Evolutionary conservation across 192 early-diverging fungal species (phyloP), one percentile per base, ranked within the genome.

Genomic region (Allomyces arbusculus): DNA sequence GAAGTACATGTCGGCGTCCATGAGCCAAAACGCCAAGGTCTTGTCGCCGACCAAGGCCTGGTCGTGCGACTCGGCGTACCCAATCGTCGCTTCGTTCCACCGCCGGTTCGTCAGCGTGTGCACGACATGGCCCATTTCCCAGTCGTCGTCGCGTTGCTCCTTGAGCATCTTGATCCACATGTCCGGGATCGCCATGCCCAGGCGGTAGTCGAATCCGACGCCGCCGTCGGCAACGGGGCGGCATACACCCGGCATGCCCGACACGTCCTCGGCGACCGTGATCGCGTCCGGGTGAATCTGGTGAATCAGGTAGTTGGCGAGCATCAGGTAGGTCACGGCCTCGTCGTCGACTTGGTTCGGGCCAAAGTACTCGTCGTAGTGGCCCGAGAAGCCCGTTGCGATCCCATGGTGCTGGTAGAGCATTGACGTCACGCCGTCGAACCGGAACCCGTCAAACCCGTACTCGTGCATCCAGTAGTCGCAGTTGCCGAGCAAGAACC

Each of bases 161-260:
- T 97, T 97, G 62, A 97, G 75, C 67, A 94, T 65, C 77, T 96
- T 97, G 82, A 97, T 97, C 95, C 95, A 97, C 89, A 92, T 97
- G 75, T 97, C 95, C 1, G 95, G 95, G 28, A 96, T 77, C 28
- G 95, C 91, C 95, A 97, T 97, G 0, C 84, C 87, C 24, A 97
- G 79, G 26, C 95, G 87, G 74, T 95, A 97, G 75, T 97, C 95
- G 71, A 97, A 97, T 0, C 95, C 95, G 26, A 94, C 77, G 40
- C 95, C 95, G 63, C 95, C 93, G 73, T 98, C 93, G 61, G 69
- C 65, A 0, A 91, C 84, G 14, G 88, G 79, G 22, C 90, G 80
- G 75, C 95, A 91, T 50, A 96, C 79, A 23, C 89, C 88, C n/a
- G 95, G 95, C 95, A 97, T 96, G 44, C 95, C 95, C 9, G 95